Evolutionary conservation across 192 early-diverging fungal species (phyloP).

Genomic region (Entomortierella parvispora): DNA sequence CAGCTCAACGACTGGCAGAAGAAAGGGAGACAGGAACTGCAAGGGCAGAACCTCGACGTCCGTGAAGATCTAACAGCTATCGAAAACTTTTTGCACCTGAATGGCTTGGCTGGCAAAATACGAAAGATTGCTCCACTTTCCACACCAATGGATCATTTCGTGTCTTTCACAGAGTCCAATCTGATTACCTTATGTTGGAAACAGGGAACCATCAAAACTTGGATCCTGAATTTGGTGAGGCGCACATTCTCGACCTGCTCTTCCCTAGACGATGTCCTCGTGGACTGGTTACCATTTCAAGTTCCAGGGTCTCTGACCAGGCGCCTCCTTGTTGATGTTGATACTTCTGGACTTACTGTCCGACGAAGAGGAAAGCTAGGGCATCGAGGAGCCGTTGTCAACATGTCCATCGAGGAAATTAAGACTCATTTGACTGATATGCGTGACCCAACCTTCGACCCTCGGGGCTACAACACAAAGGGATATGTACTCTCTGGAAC

Average conservation of each 20-base stretch:
- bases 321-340: conserved; percentile 11
- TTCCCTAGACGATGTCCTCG: conserved; percentile 1
- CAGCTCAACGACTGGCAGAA: no score
- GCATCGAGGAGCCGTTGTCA: neutral
- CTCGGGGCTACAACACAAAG: neutral
- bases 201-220: no score
- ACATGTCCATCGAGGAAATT: neutral
- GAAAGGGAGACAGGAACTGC: no score
- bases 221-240: neutral
- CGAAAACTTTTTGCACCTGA: no score
- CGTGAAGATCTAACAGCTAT: no score
- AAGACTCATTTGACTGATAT: neutral
- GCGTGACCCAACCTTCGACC: neutral
- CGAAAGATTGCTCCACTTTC: no score
- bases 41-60: no score
- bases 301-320: conserved; percentile 12
- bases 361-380: conserved; percentile 17
- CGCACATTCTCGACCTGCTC: conserved; percentile 1
- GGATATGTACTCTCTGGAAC: conserved; percentile 6
- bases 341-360: neutral
- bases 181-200: no score
- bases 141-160: neutral
- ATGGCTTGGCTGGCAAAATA: no score
- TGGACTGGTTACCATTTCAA: neutral
- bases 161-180: no score